phyloP scores from a whole-genome alignment of 169 alveolate genomes.

The Cryptosporidium ubiquitum region DNA sequence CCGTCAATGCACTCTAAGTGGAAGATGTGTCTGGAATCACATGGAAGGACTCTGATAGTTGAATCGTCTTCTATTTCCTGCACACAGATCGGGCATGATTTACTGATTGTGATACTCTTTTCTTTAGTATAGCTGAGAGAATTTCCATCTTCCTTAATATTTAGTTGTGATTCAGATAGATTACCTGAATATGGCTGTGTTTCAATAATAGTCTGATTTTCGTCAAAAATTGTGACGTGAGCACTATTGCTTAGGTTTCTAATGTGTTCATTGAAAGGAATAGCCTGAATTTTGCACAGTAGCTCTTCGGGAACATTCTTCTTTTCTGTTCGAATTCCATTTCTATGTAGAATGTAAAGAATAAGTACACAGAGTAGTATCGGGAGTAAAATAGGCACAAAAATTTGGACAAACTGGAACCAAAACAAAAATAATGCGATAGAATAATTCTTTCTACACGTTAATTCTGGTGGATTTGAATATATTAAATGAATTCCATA shows the following conservation, averaged over 20 bases:
- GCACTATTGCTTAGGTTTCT: constrained; percentile 6
- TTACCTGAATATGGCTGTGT: not conserved
- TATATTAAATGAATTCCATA: constrained; percentile 59
- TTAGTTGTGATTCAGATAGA: not conserved
- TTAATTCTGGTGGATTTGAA: constrained; percentile 49
- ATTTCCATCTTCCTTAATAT: not conserved
- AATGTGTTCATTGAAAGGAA: constrained; percentile 55
- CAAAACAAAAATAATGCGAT: constrained; percentile 55
- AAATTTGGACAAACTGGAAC: constrained; percentile 61
- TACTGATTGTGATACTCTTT: constrained; percentile 53
- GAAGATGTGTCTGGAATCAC: constrained; percentile 56
- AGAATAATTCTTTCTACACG: constrained; percentile 38
- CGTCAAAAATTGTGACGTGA: constrained; percentile 52
- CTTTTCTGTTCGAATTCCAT: constrained; percentile 37
- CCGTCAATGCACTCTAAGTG: constrained; percentile 70
- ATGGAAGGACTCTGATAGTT: constrained; percentile 50
- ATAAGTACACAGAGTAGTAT: constrained; percentile 30
- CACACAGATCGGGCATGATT: constrained; percentile 64
- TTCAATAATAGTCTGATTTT: constrained; percentile 20
- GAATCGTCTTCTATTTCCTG: constrained; percentile 69
- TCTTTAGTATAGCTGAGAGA: not conserved
- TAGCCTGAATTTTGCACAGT: constrained; percentile 53
- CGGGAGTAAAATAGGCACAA: constrained; percentile 58
- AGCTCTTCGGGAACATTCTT: constrained; percentile 55
- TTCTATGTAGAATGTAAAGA: constrained; percentile 54